Percentiles rank a stretch among this genome's conserved stretches.
Evolutionary conservation across 139 green algal species (phyloP).

Genomic region (Chlamydomonas sp.): DNA sequence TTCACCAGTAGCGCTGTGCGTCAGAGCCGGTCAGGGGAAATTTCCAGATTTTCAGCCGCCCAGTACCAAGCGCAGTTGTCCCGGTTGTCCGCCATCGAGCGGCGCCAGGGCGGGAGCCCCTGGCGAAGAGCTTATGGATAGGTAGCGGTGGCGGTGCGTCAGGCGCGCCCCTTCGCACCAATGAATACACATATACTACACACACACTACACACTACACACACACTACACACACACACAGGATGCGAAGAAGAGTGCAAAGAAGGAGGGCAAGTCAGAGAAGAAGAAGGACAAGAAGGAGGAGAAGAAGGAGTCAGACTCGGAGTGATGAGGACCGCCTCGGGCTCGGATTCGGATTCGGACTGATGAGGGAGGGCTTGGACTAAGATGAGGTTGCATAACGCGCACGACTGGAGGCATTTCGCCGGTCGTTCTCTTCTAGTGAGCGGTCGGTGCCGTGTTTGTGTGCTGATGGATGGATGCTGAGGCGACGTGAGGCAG

Average conservation of each 20-base stretch:
- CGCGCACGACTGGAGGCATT: no score
- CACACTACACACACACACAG: slow-evolving; percentile 5
- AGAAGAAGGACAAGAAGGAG: slow-evolving; percentile 37
- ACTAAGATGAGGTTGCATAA: no score
- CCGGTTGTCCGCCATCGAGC: neutral
- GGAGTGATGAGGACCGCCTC: neutral
- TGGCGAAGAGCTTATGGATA: neutral
- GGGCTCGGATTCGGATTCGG: no score
- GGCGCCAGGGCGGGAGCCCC: neutral
- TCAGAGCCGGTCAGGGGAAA: no score
- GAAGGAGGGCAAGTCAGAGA: slow-evolving; percentile 26
- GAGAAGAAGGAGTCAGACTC: slow-evolving; percentile 8
- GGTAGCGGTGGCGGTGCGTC: neutral
- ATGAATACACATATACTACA: neutral
- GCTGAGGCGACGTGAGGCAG: no score
- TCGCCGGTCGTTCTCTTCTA: no score
- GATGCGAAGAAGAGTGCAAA: slow-evolving; percentile 25
- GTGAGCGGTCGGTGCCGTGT: no score
- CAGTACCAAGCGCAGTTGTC: neutral
- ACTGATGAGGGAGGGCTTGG: no score
- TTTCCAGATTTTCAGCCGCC: no score
- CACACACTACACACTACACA: neutral
- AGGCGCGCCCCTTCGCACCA: neutral
- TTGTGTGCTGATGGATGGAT: no score
- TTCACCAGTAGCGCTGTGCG: no score